Evolutionary conservation across 345 rosid species (phyloP).

Genomic region (Linum lewisii): DNA sequence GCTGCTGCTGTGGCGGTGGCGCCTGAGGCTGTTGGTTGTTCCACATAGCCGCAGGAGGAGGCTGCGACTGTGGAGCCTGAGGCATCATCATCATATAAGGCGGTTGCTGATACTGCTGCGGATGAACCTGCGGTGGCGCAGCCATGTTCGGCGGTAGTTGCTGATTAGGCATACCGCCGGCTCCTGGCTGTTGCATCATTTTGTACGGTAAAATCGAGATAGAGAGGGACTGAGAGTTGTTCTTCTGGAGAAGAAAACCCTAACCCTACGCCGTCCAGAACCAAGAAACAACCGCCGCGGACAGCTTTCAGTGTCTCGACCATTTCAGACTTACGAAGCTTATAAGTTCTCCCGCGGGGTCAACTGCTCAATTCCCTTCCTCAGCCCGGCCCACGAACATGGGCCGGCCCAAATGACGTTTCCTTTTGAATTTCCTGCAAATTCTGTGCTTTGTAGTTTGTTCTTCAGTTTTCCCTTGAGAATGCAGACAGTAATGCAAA

Average conservation of each 20-base stretch:
- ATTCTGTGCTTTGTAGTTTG: too few relatives aligned
- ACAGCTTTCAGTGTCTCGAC: not conserved
- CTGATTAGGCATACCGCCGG: slow-evolving; percentile 33
- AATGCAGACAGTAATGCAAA: too few relatives aligned
- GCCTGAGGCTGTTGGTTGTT: slow-evolving; percentile 23
- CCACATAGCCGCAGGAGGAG: slow-evolving; percentile 48
- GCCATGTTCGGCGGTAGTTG: slow-evolving; percentile 34
- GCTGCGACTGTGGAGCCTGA: slow-evolving; percentile 25
- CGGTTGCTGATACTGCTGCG: slow-evolving; percentile 32
- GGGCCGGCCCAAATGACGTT: not conserved
- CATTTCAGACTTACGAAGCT: not conserved
- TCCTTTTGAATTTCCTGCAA: not conserved
- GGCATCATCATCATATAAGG: slow-evolving; percentile 49
- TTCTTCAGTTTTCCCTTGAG: too few relatives aligned
- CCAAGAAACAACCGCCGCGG: not conserved
- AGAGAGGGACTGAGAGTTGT: not conserved
- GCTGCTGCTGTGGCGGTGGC: slow-evolving; percentile 17
- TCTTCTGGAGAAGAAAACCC: slow-evolving; percentile 8
- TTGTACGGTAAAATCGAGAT: not conserved
- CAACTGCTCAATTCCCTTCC: too few relatives aligned
- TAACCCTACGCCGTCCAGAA: not conserved
- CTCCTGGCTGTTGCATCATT: slow-evolving; percentile 67
- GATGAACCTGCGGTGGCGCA: slow-evolving; percentile 29
- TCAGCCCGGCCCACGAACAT: not conserved
- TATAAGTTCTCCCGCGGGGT: too few relatives aligned